Evolutionary conservation across 257 asterid genomes (phyloP), one percentile per base, ranked within the genome.

Genomic region (Avicennia marina): DNA sequence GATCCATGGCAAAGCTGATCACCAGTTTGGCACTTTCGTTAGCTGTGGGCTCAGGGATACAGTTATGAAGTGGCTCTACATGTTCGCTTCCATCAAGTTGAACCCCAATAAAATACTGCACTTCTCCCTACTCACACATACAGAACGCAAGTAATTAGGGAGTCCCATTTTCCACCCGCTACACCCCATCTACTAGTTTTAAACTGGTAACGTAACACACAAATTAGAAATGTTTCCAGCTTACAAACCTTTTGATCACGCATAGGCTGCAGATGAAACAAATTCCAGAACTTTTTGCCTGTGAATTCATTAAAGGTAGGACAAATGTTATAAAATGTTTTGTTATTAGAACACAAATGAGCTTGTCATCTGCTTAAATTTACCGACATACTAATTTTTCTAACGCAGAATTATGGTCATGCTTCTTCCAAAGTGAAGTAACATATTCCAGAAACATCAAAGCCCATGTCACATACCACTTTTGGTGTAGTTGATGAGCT

Each of bases 191-290:
- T 13, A 45, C 19, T 31, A 54, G 58, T 38, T 24, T 26, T 10
- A 24, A 19, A 58, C 36, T 24, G 50, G 11, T 22, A 38, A 58
- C 48, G n/a, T 17, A 54, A 20, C 43, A 47, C 4, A 32, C 11
- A 24, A 21, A 45, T 40, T 63, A 18, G 53, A 61, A 27, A 68
- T 25, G 38, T 36, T 11, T 26, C 51, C 13, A 11, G 41, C 3
- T 29, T n/a, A n/a, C 15, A 11, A 68, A 91, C 98, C 98, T 84
- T 93, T 43, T 93, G 99, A 66, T 93, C 99, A 77, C 99, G 97
- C 99, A 93, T 93, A 67, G 99, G 99, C 78, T 93, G 99, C 56
- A 93, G 81, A 79, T 93, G 99, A 71, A 93, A 93, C 78, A 93
- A 77, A 58, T 93, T 93, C 99, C 99, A 93, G 75, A 93, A 93